Conservation (phyloP, 306 rosid species). For the Cucumis melo region DNA sequence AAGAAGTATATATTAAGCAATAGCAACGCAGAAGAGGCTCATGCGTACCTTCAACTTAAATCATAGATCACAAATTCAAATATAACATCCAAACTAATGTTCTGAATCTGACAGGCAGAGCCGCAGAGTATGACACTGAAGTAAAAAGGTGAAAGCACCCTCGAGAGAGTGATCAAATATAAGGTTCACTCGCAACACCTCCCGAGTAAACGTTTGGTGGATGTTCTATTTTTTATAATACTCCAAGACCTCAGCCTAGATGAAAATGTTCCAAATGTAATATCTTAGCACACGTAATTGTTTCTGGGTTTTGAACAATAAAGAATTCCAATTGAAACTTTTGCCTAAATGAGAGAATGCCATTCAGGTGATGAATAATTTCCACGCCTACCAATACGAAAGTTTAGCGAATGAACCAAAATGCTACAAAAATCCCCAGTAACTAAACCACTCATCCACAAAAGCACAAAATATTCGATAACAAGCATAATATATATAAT, state of each 20-base stretch:
- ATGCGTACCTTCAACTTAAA: not conserved
- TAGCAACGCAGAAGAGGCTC: not conserved
- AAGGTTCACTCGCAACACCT: not conserved
- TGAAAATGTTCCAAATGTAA: not conserved
- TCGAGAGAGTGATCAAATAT: not conserved
- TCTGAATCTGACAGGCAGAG: not conserved
- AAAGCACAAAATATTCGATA: not conserved
- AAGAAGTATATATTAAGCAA: not conserved
- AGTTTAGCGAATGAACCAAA: constrained; percentile 6
- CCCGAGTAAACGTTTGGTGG: not conserved
- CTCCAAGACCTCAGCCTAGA: not conserved
- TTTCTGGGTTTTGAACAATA: not conserved
- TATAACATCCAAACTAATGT: not conserved
- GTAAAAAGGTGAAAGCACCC: not conserved
- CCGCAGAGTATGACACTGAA: not conserved
- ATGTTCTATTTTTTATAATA: not conserved
- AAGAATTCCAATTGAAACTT: not conserved
- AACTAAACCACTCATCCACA: not conserved
- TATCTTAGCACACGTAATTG: not conserved
- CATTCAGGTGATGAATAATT: not conserved
- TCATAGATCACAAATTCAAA: not conserved
- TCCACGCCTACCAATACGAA: not conserved
- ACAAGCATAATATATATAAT: not conserved
- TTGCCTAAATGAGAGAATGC: not conserved
- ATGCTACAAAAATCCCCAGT: not conserved